Evolutionary conservation across 441 rosid species (phyloP).

Genomic region (Mallotus repandus): DNA sequence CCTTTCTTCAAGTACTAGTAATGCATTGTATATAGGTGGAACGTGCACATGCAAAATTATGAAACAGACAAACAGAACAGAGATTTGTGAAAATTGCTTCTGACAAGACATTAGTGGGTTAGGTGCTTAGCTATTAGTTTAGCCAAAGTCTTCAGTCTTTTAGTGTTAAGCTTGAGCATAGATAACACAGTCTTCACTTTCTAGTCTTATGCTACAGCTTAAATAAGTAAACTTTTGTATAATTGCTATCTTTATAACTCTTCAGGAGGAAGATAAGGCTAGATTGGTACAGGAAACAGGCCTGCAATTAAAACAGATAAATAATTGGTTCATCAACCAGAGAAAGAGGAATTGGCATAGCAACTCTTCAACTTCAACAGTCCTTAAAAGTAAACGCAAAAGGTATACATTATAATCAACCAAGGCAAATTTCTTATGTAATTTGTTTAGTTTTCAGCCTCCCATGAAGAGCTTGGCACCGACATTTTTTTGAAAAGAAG

Average conservation of each 20-base stretch:
- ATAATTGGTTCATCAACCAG: slow-evolving; percentile 98
- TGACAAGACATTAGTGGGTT: slow-evolving; percentile 23
- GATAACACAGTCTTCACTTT: background rate
- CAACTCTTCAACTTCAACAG: slow-evolving; percentile 87
- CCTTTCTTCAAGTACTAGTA: slow-evolving; percentile 10
- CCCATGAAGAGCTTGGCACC: slow-evolving; percentile 29
- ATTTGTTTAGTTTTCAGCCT: background rate
- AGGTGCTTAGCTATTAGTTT: background rate
- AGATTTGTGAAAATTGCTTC: background rate
- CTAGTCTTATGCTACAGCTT: background rate
- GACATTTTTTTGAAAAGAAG: slow-evolving; percentile 50
- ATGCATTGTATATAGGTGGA: background rate
- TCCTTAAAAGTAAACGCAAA: slow-evolving; percentile 82
- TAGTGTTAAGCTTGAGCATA: background rate
- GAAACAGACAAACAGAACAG: slow-evolving; percentile 6
- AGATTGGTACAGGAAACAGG: slow-evolving; percentile 96
- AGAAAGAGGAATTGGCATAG: slow-evolving; percentile 98
- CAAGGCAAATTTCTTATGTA: background rate
- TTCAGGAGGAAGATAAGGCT: slow-evolving; percentile 97
- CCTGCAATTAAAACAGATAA: slow-evolving; percentile 91
- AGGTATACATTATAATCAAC: slow-evolving; percentile 43
- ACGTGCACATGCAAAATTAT: background rate
- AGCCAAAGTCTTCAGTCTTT: slow-evolving; percentile 6
- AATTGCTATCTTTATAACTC: slow-evolving; percentile 5
- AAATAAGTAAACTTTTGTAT: background rate